Evolutionary conservation across 345 rosid genomes (phyloP), one percentile per base, ranked within the genome.

Genomic region (Sonneratia alba): DNA sequence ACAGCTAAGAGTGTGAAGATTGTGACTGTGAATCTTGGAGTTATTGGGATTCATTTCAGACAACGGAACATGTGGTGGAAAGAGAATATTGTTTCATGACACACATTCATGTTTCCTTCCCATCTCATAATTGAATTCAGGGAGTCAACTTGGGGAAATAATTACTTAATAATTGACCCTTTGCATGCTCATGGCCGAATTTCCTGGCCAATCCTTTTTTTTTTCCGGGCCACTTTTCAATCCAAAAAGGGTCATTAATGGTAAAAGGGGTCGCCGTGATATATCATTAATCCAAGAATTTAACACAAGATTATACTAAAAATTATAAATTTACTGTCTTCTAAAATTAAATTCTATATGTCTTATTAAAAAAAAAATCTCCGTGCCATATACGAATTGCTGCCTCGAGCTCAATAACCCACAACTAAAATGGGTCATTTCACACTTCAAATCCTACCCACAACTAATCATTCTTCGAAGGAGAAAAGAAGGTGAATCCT

Each of bases 11-110:
- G 75, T 80, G 78, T 68, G 79, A 76, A 72, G 62, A 75, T 70
- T 73, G 72, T 84, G 92, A 81, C 91, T 84, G 90, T 79, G 77
- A 80, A 84, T 70, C 81, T 88, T 89, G 94, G 86, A 86, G 79
- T 79, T 85, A 81, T 78, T 83, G 79, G 76, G 75, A 82, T 79
- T 82, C 83, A 1, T 75, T 40, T 76, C 72, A 83, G 94, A 88
- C 96, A 93, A 66, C 78, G 74, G 80, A 84, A 89, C 93, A 93
- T 93, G 66, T 32, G 95, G 91, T 27, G 32, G 32, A 27, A 27
- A 27, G 32, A 27, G 32, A 85, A 89, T 91, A 88, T 88, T 88
- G 87, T 83, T 62, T 11, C 37, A 62, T 11, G 66, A 62, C 66
- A 77, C 59, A 74, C 70, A 66, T 72, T 77, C 68, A 79, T 36